Evolutionary conservation across 768 basidiomycete species (phyloP).

Genomic region (Paxillus ammoniavirescens): DNA sequence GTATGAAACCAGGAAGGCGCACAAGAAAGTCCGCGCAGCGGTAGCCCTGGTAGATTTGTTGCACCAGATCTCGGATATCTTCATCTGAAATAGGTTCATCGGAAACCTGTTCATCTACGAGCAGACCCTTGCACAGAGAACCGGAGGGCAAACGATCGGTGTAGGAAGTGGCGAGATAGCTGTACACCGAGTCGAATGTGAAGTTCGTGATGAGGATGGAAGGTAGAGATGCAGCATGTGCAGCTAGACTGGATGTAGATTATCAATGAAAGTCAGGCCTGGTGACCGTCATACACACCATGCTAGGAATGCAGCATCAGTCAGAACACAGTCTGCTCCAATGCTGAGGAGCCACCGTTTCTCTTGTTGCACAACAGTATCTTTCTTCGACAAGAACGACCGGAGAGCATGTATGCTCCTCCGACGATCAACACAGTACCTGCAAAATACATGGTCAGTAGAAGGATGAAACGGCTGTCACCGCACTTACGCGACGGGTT

Average conservation of each 20-base stretch:
- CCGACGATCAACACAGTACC: constrained; percentile 71
- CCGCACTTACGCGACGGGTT: constrained; percentile 72
- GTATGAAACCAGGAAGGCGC: constrained; percentile 70
- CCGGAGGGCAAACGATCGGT: background rate
- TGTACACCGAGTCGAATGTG: constrained; percentile 82
- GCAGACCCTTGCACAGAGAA: background rate
- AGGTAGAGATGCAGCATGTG: constrained; percentile 60
- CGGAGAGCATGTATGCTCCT: constrained; percentile 65
- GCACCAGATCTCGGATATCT: constrained; percentile 57
- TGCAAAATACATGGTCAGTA: constrained; percentile 20
- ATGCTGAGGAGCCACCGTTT: constrained; percentile 53
- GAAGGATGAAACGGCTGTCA: constrained; percentile 5
- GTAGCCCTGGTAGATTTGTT: constrained; percentile 65
- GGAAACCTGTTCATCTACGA: constrained; percentile 30
- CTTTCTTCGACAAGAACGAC: constrained; percentile 55
- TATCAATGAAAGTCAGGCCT: background rate
- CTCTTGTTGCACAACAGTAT: constrained; percentile 54
- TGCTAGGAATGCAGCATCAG: constrained; percentile 76
- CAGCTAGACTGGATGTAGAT: constrained; percentile 51
- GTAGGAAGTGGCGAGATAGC: constrained; percentile 57
- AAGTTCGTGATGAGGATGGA: constrained; percentile 79
- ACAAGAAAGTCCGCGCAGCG: constrained; percentile 69
- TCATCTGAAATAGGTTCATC: constrained; percentile 55
- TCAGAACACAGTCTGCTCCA: constrained; percentile 59
- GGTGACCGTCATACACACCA: constrained; percentile 47